phyloP scores from a whole-genome alignment of 768 basidiomycete genomes.

The Tricholoma bakamatsutake region DNA sequence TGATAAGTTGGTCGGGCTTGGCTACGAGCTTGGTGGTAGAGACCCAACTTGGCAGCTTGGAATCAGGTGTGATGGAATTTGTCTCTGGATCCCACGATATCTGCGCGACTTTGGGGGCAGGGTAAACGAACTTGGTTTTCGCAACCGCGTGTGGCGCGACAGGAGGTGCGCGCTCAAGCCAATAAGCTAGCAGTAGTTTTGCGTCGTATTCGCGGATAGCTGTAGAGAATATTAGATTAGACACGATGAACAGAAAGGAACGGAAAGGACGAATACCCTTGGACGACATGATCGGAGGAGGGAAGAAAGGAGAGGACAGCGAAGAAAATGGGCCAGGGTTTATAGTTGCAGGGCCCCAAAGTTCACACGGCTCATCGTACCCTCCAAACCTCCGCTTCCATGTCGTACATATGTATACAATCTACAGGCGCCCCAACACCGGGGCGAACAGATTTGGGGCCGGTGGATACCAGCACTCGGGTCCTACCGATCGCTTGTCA shows the following conservation, averaged over 20 bases:
- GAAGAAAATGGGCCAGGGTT: conserved; percentile 16
- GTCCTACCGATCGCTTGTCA: too few species aligned
- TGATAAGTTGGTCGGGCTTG: conserved; percentile 98
- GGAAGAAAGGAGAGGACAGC: conserved; percentile 5
- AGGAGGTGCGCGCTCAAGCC: conserved; percentile 86
- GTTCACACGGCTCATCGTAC: conserved; percentile 15
- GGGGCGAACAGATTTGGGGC: too few species aligned
- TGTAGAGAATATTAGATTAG: conserved; percentile 13
- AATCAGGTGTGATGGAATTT: conserved; percentile 44
- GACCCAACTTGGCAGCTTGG: conserved; percentile 72
- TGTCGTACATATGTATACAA: neutral
- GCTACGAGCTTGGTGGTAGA: conserved; percentile 85
- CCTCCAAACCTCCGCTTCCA: neutral
- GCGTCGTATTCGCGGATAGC: conserved; percentile 97
- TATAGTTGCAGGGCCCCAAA: conserved; percentile 19
- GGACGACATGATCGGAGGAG: conserved; percentile 36
- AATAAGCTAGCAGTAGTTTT: conserved; percentile 95
- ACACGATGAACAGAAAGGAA: conserved; percentile 6
- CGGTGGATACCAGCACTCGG: too few species aligned
- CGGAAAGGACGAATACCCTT: conserved; percentile 26
- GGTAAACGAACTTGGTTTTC: conserved; percentile 58
- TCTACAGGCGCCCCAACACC: too few species aligned
- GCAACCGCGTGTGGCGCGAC: conserved; percentile 55
- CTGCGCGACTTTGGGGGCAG: conserved; percentile 78
- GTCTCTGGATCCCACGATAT: conserved; percentile 77